Percentiles rank a stretch among this genome's conserved stretches.
Conservation (phyloP, 768 basidiomycete species). For the Boletus sensibilis region DNA sequence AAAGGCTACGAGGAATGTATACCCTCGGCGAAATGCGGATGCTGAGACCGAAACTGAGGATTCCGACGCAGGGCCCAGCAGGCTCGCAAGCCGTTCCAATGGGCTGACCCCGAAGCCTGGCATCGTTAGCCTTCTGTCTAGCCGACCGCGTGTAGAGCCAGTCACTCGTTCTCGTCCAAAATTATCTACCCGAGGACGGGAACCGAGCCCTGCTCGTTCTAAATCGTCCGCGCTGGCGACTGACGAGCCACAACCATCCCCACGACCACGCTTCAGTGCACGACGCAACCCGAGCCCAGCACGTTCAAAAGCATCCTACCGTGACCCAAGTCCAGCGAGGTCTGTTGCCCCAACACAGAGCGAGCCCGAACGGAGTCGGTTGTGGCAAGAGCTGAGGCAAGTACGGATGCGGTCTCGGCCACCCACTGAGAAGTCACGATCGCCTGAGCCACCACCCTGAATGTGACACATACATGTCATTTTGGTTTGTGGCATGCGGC, state of each 20-base stretch:
- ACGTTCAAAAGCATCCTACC: slow-evolving; percentile 32
- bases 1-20: slow-evolving; percentile 30
- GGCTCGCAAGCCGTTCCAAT: slow-evolving; percentile 25
- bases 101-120: slow-evolving; percentile 30
- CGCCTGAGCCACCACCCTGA: slow-evolving; percentile 39
- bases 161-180: slow-evolving; percentile 27
- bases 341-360: slow-evolving; percentile 32
- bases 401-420: slow-evolving; percentile 47
- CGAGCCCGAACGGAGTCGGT: slow-evolving; percentile 42
- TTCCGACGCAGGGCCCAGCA: slow-evolving; percentile 29
- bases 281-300: slow-evolving; percentile 42
- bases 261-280: slow-evolving; percentile 36
- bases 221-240: slow-evolving; percentile 21
- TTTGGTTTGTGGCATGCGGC: slow-evolving; percentile 12
- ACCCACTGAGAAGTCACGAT: slow-evolving; percentile 42
- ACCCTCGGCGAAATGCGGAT: slow-evolving; percentile 28
- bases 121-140: slow-evolving; percentile 41
- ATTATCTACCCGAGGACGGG: slow-evolving; percentile 27
- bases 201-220: slow-evolving; percentile 35
- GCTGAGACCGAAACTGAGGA: slow-evolving; percentile 34
- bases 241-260: slow-evolving; percentile 26
- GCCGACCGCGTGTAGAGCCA: slow-evolving; percentile 29
- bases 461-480: slow-evolving; percentile 15
- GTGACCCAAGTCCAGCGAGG: slow-evolving; percentile 29
- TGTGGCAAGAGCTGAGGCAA: slow-evolving; percentile 58